Evolutionary conservation across 129 eudicot species (phyloP).

Genomic region (Saposhnikovia divaricata): DNA sequence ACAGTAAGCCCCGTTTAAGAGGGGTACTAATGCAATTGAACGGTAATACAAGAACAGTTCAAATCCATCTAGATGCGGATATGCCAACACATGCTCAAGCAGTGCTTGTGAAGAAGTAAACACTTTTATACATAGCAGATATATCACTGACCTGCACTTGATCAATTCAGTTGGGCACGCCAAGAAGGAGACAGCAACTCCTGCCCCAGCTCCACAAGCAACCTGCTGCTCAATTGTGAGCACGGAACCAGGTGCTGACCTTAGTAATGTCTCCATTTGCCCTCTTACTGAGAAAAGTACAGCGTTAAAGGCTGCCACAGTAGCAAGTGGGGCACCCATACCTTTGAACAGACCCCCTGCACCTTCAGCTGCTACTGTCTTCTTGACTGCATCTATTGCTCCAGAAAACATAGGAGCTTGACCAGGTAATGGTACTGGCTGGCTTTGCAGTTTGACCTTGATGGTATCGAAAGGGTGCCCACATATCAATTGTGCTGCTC

Average conservation of each 20-base stretch:
- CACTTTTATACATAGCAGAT: not conserved
- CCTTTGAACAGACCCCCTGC: conserved; percentile 79
- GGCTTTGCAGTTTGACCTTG: conserved; percentile 95
- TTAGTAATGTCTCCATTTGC: conserved; percentile 63
- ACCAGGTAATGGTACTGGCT: conserved; percentile 85
- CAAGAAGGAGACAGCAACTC: conserved; percentile 71
- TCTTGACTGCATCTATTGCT: conserved; percentile 76
- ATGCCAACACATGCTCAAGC: not conserved
- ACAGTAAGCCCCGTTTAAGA: not conserved
- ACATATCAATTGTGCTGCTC: conserved; percentile 72
- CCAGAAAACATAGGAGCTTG: conserved; percentile 72
- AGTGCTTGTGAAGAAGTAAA: too few relatives aligned
- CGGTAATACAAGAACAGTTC: not conserved
- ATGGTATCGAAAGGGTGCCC: conserved; percentile 98
- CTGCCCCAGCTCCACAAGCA: conserved; percentile 87
- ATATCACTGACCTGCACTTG: conserved; percentile 70
- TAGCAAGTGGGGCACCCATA: conserved; percentile 99
- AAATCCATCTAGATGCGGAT: not conserved
- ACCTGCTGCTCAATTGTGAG: conserved; percentile 76
- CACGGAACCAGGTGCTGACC: conserved; percentile 70
- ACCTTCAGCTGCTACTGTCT: conserved; percentile 86
- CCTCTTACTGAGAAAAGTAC: conserved; percentile 81
- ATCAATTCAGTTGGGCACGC: conserved; percentile 91
- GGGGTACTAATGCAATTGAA: not conserved
- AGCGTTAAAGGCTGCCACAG: conserved; percentile 97